Percentiles rank a stretch among this genome's conserved stretches.
phyloP scores from a whole-genome alignment of 345 rosid species.

The Brassica nigra region DNA sequence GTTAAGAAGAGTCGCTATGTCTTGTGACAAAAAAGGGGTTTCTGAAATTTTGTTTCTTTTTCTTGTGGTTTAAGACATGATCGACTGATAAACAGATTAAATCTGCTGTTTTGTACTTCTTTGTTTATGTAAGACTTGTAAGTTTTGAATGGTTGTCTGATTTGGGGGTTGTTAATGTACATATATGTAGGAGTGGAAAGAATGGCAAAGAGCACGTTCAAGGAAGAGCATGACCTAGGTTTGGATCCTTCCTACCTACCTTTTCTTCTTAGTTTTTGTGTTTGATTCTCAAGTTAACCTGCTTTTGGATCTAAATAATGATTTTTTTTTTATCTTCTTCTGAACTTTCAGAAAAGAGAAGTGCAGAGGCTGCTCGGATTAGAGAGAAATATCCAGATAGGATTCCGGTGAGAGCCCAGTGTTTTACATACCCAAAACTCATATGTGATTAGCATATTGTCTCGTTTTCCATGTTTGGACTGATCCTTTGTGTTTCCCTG shows the following conservation, averaged over 20 bases:
- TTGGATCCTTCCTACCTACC: background rate
- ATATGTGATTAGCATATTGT: background rate
- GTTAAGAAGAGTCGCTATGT: background rate
- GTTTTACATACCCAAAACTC: background rate
- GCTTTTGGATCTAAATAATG: constrained; percentile 1
- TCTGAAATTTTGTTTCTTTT: background rate
- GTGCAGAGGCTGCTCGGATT: constrained; percentile 92
- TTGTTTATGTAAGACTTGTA: background rate
- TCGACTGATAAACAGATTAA: background rate
- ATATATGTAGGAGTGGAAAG: constrained; percentile 18
- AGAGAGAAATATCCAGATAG: constrained; percentile 95
- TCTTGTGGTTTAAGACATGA: background rate
- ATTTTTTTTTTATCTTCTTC: background rate
- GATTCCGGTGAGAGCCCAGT: constrained; percentile 67
- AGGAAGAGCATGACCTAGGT: constrained; percentile 95
- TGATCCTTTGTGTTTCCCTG: background rate
- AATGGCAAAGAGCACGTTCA: constrained; percentile 86
- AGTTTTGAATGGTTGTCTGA: background rate
- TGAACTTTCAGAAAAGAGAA: constrained; percentile 69
- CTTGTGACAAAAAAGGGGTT: background rate
- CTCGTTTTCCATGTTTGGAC: background rate
- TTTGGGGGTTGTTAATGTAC: constrained; percentile 4
- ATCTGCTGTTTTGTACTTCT: background rate
- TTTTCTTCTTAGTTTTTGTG: background rate
- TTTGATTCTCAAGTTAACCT: background rate